Percentiles rank a stretch among this genome's conserved stretches.
Evolutionary conservation across 2,329 filamentous ascomycete species (phyloP).

Genomic region (Monosporascus sp.): DNA sequence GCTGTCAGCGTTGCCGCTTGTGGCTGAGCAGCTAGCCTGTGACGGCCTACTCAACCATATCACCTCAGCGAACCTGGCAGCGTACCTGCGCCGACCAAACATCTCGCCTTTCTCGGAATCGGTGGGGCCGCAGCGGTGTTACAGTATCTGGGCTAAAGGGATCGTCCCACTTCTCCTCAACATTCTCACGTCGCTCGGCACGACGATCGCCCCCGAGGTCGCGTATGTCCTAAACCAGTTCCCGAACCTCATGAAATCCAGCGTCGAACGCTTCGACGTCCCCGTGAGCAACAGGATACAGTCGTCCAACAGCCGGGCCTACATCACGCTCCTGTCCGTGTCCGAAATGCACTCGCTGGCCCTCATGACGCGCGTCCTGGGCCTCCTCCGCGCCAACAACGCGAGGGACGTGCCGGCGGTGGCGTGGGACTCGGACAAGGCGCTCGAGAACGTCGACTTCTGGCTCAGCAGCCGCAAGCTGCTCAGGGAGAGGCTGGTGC

Average conservation of each 20-base stretch:
- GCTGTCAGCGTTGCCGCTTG: conserved; percentile 70
- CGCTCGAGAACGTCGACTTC: conserved; percentile 79
- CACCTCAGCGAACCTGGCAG: conserved; percentile 71
- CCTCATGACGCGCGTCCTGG: conserved; percentile 68
- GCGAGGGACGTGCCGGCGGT: conserved; percentile 68
- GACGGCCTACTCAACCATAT: conserved; percentile 79
- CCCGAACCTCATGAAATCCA: conserved; percentile 67
- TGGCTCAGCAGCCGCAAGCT: conserved; percentile 66
- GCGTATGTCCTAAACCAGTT: conserved; percentile 87
- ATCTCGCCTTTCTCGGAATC: conserved; percentile 76
- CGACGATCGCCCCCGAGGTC: conserved; percentile 77
- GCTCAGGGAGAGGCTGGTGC: conserved; percentile 67
- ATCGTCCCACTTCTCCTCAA: conserved; percentile 86
- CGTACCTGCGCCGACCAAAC: conserved; percentile 64
- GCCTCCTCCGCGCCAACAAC: conserved; percentile 58
- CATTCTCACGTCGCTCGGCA: conserved; percentile 73
- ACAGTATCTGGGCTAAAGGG: conserved; percentile 84
- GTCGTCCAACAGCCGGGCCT: conserved; percentile 38
- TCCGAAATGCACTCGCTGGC: conserved; percentile 75
- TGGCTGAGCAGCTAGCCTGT: conserved; percentile 86
- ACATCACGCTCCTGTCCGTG: conserved; percentile 66
- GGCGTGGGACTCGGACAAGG: conserved; percentile 64
- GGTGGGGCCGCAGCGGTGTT: conserved; percentile 64
- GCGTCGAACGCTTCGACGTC: conserved; percentile 65
- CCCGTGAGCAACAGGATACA: conserved; percentile 49